phyloP scores from a whole-genome alignment of 305 asterid genomes.

The Fraxinus floribunda region DNA sequence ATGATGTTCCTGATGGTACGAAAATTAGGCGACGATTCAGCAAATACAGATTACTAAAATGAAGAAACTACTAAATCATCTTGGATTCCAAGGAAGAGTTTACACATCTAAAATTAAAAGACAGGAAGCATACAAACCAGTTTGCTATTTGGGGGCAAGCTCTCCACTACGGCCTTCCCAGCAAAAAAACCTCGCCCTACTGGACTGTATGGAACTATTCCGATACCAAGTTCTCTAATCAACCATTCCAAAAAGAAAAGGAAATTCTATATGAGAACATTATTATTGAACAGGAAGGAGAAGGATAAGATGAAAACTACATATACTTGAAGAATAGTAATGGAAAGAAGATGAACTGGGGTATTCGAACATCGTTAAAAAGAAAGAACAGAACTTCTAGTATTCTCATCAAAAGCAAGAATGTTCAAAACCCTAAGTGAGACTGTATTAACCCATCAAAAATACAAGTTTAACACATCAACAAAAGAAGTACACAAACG shows the following conservation, averaged over 20 bases:
- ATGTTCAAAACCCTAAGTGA: not conserved
- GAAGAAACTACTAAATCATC: not conserved
- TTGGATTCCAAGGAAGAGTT: not conserved
- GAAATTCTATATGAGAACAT: not conserved
- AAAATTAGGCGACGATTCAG: not conserved
- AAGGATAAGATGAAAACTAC: not conserved
- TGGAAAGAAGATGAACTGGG: not conserved
- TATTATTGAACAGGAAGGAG: not conserved
- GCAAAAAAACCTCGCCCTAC: slow-evolving; percentile 61
- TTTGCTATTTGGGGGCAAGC: slow-evolving; percentile 26
- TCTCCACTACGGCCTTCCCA: slow-evolving; percentile 50
- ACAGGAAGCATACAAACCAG: slow-evolving; percentile 34
- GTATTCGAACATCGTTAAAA: not conserved
- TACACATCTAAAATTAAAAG: not conserved
- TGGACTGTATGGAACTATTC: slow-evolving; percentile 59
- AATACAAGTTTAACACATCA: not conserved
- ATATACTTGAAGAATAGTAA: not conserved
- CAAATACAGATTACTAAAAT: not conserved
- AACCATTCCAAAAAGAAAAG: not conserved
- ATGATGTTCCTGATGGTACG: slow-evolving; percentile 30
- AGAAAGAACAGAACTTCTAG: not conserved
- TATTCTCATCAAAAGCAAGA: not conserved
- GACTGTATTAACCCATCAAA: not conserved
- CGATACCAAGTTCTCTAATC: slow-evolving; percentile 63
- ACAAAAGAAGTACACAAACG: not conserved